Base-by-base conservation (phyloP, 805 yeast genomes). In the Dipodascus geniculatus region DNA sequence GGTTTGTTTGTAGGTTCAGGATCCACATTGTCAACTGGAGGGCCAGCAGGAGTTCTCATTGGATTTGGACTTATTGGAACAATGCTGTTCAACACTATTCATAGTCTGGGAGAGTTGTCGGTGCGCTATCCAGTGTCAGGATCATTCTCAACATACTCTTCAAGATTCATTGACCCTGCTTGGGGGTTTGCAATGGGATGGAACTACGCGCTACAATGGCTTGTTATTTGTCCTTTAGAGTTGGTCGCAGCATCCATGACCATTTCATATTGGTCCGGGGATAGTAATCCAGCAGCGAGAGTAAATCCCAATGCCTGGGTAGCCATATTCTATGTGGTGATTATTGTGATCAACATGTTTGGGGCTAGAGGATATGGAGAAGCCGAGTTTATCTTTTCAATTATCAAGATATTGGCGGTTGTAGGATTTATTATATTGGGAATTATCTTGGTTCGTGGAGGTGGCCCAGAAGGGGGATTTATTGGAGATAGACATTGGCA, bases 1-100 rank as follows among this genome's bases (percentile, higher is more conserved):
- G 90, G 91, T 65, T 68, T 84, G 54, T 79, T 85, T 58, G 81
- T 85, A 51, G 88, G 89, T 60, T 72, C 81, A 14, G 88, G 87
- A 42, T 67, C 71, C 19, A 76, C 85, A 1, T 72, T 85, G 58
- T 64, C 68, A 31, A 66, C 70, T 3, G 74, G 71, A 19, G 91
- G 90, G 35, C 87, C 88, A 2, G 85, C 75, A 3, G 77, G 79
- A 51, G 59, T 77, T 38, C 68, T 84, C 50, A 72, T 82, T 47
- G 80, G 85, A 38, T 81, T 77, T 63, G 69, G 76, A 42, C 65
- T 80, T 48, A 77, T 83, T 67, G 87, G 87, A 22, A 69, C 81
- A 49, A 78, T 83, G 69, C 76, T 85, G 52, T 82, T 77, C 59
- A 76, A 79, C 65, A 82, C 83, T 51, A 79, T 82, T 66, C 77